Evolutionary conservation across 1,284 basidiomycete species (phyloP).

Genomic region (Polyporus tsugae): DNA sequence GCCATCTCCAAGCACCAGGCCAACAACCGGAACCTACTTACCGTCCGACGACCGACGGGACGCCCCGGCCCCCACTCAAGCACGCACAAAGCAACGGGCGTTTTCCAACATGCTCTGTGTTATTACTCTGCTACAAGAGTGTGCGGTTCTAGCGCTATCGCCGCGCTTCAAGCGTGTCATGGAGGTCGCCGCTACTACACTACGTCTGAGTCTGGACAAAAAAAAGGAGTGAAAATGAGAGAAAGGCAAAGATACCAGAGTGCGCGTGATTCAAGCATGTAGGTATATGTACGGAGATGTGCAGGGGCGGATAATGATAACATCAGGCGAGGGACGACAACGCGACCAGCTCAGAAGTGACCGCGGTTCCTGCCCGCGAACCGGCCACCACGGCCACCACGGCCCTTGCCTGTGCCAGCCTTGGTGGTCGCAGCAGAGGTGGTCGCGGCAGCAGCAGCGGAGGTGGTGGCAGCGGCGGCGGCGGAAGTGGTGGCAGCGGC

Average conservation of each 20-base stretch:
- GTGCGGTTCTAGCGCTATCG: slow-evolving; percentile 18
- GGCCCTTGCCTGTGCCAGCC: slow-evolving; percentile 3
- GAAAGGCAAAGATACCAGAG: slow-evolving; percentile 1
- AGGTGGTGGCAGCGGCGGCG: slow-evolving; percentile 14
- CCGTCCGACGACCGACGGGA: too few species aligned
- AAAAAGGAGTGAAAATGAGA: background rate
- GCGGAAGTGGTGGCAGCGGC: slow-evolving; percentile 26
- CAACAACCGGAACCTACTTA: background rate
- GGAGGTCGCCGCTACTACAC: slow-evolving; percentile 6
- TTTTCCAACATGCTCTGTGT: slow-evolving; percentile 29
- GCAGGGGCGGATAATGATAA: background rate
- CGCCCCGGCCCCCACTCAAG: too few species aligned
- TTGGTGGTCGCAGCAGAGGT: background rate
- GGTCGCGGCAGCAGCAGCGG: slow-evolving; percentile 16
- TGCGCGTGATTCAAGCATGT: background rate
- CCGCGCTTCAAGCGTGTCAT: slow-evolving; percentile 26
- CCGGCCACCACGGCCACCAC: slow-evolving; percentile 13
- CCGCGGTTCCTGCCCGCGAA: slow-evolving; percentile 25
- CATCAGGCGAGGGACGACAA: background rate
- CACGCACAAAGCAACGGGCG: background rate
- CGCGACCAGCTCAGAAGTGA: slow-evolving; percentile 16
- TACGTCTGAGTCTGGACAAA: slow-evolving; percentile 15
- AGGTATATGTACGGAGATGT: background rate
- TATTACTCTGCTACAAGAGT: slow-evolving; percentile 28
- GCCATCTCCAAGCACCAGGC: background rate